These are phyloP conservation scores for Antrodiella citrinella DNA, from an alignment of 768 basidiomycete genomes.

Conservation along the genomic window DNA sequence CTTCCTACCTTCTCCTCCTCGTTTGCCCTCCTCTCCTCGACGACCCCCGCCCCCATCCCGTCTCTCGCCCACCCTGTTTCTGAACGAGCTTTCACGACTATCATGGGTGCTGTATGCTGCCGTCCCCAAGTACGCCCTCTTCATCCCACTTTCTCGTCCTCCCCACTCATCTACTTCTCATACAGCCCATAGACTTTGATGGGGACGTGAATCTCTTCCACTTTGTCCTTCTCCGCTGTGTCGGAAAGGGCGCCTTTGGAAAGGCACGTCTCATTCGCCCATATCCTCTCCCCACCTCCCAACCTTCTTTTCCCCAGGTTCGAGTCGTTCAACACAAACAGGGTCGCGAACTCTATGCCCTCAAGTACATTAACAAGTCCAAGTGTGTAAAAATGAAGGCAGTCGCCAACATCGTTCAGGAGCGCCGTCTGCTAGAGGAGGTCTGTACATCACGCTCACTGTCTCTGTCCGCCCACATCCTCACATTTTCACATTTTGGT, in stretches of 20 bases:
- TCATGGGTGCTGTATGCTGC: slow-evolving; percentile 83
- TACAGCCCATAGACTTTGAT: slow-evolving; percentile 89
- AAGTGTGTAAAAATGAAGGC: slow-evolving; percentile 99
- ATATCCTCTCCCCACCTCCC: slow-evolving; percentile 8
- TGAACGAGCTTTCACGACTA: slow-evolving; percentile 14
- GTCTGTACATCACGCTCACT: slow-evolving; percentile 31
- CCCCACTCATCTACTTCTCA: slow-evolving; percentile 1
- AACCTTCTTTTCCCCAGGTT: slow-evolving; percentile 49
- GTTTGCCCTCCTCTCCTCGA: slow-evolving; percentile 8
- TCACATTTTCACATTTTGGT: slow-evolving; percentile 14
- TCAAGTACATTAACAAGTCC: slow-evolving; percentile 99
- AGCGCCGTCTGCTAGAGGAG: slow-evolving; percentile 92
- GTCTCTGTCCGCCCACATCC: too few species aligned
- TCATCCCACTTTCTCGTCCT: not conserved
- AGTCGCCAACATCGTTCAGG: slow-evolving; percentile 95
- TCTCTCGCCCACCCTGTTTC: slow-evolving; percentile 6
- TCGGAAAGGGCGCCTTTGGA: slow-evolving; percentile 98
- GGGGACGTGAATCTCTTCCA: slow-evolving; percentile 96
- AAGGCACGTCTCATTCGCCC: slow-evolving; percentile 51
- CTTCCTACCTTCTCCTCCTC: slow-evolving; percentile 10
- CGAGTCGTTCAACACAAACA: slow-evolving; percentile 99
- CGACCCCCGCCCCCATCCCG: slow-evolving; percentile 4
- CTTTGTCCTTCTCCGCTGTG: slow-evolving; percentile 87
- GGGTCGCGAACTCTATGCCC: slow-evolving; percentile 90
- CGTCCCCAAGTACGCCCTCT: slow-evolving; percentile 55